Conservation (phyloP, 768 basidiomycete genomes). For the Tulasnella sp. region DNA sequence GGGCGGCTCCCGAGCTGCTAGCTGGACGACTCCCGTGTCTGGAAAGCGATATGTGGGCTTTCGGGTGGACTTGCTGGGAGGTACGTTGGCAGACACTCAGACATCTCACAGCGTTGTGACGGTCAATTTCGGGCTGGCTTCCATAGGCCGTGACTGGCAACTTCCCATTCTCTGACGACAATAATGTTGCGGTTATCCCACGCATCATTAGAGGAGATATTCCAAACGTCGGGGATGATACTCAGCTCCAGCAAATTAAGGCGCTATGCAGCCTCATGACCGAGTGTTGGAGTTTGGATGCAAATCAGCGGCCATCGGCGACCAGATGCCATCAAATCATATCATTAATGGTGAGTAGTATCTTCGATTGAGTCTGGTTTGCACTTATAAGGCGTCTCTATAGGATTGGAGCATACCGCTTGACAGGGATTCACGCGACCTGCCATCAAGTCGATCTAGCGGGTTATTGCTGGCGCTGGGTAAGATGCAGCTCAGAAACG, state of each 20-base stretch:
- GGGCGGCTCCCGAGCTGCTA: background rate
- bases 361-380: background rate
- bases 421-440: background rate
- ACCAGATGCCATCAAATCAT: background rate
- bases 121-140: background rate
- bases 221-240: background rate
- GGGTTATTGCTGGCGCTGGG: background rate
- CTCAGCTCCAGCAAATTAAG: background rate
- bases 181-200: background rate
- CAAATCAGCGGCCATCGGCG: background rate
- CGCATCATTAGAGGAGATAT: background rate
- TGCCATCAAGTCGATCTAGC: background rate
- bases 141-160: background rate
- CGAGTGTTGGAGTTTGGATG: background rate
- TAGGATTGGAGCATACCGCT: background rate
- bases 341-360: background rate
- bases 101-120: background rate
- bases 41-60: background rate
- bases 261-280: background rate
- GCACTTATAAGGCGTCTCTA: background rate
- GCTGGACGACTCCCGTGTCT: background rate
- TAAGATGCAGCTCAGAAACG: background rate
- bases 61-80: background rate
- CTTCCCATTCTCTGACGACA: background rate
- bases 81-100: background rate